Evolutionary conservation across 2,329 filamentous ascomycete species (phyloP).

Genomic region (Cercospora citrullina): DNA sequence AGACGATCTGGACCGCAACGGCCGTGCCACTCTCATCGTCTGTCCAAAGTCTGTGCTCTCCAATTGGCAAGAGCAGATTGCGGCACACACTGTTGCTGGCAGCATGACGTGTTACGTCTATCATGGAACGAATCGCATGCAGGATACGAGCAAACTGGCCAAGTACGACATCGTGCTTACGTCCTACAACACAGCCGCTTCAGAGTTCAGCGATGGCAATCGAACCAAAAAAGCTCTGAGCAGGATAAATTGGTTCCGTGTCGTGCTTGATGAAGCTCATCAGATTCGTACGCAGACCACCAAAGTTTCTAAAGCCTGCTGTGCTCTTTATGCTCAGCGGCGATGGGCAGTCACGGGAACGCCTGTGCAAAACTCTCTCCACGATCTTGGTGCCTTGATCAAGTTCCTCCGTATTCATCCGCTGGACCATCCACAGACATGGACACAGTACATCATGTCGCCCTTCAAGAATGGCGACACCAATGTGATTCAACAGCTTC

Average conservation of each 20-base stretch:
- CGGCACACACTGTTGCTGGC: conserved; percentile 69
- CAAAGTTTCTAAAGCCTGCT: conserved; percentile 80
- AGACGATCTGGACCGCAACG: conserved; percentile 60
- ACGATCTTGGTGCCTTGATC: conserved; percentile 83
- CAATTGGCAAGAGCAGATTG: conserved; percentile 94
- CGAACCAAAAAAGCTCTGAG: conserved; percentile 63
- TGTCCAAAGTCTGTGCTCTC: conserved; percentile 87
- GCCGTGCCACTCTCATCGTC: conserved; percentile 78
- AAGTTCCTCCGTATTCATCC: conserved; percentile 82
- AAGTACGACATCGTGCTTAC: conserved; percentile 84
- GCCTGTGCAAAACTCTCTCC: conserved; percentile 88
- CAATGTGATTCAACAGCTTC: conserved; percentile 78
- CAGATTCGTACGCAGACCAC: conserved; percentile 85
- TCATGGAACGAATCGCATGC: conserved; percentile 75
- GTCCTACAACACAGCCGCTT: conserved; percentile 84
- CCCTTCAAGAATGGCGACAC: conserved; percentile 87
- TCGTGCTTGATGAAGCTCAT: conserved; percentile 93
- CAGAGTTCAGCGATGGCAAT: conserved; percentile 54
- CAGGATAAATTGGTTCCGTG: conserved; percentile 85
- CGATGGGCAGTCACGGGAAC: conserved; percentile 98
- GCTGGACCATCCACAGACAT: conserved; percentile 76
- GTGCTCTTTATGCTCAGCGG: conserved; percentile 72
- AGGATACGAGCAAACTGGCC: conserved; percentile 66
- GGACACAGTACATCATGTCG: conserved; percentile 74
- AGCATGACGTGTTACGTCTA: conserved; percentile 77